Percentiles rank a stretch among this genome's conserved stretches.
Conservation (phyloP, 2,329 filamentous ascomycete species). For the Diaporthe longicolla region DNA sequence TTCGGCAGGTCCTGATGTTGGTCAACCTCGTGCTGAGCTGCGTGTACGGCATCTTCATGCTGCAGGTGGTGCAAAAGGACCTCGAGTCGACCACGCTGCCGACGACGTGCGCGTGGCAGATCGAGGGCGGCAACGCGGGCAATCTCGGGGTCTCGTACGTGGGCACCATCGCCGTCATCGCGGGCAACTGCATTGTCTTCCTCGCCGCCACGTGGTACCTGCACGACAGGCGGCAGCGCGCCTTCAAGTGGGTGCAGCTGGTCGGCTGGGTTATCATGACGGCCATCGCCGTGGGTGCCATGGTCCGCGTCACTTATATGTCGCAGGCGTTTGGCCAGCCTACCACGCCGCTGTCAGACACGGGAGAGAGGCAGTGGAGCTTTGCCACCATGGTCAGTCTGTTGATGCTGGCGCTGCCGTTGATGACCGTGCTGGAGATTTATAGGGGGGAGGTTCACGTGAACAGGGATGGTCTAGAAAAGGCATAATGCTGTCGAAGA, state of each 20-base stretch:
- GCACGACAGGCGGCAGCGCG: conserved; percentile 67
- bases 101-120: conserved; percentile 72
- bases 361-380: conserved; percentile 70
- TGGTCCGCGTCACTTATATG: conserved; percentile 68
- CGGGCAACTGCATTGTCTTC: conserved; percentile 71
- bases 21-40: conserved; percentile 73
- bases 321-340: conserved; percentile 73
- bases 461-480: conserved; percentile 10
- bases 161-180: conserved; percentile 74
- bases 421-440: conserved; percentile 73
- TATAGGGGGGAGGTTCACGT: conserved; percentile 36
- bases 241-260: conserved; percentile 68
- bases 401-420: conserved; percentile 70
- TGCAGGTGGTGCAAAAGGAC: conserved; percentile 67
- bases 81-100: conserved; percentile 64
- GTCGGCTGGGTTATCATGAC: conserved; percentile 68
- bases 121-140: conserved; percentile 53
- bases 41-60: conserved; percentile 68
- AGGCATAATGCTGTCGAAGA: background rate
- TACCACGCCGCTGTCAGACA: conserved; percentile 63
- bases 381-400: conserved; percentile 75
- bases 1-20: conserved; percentile 76
- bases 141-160: conserved; percentile 65
- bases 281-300: conserved; percentile 71
- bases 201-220: conserved; percentile 74